Conservation (phyloP, 345 rosid genomes). For the Hibiscus trionum region DNA sequence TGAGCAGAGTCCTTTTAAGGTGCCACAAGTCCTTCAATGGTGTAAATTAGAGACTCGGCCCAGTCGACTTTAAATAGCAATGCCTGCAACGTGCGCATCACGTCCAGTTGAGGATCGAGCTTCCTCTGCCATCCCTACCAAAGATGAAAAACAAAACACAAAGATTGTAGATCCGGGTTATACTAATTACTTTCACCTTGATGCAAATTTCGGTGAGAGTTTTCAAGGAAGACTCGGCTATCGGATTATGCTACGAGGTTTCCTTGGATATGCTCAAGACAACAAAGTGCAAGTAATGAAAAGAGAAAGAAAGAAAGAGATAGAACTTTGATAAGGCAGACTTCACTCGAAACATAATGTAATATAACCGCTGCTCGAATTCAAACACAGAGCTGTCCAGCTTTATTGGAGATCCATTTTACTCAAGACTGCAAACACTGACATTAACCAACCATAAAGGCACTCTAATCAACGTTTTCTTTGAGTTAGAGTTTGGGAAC, state of each 20-base stretch:
- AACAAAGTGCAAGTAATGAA: no score
- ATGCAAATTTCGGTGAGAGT: neutral
- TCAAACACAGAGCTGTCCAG: neutral
- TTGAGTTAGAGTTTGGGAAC: neutral
- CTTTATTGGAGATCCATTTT: neutral
- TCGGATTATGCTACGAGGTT: no score
- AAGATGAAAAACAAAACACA: neutral
- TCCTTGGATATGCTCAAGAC: no score
- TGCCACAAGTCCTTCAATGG: conserved; percentile 93
- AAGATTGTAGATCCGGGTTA: neutral
- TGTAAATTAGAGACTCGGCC: conserved; percentile 93
- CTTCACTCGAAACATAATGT: no score
- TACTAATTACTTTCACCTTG: neutral
- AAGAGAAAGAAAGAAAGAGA: no score
- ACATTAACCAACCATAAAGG: neutral
- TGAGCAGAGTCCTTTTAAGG: conserved; percentile 33
- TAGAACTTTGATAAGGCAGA: no score
- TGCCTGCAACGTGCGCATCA: conserved; percentile 84
- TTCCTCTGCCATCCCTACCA: conserved; percentile 96
- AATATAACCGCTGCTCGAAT: neutral
- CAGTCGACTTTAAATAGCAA: conserved; percentile 81
- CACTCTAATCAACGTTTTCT: neutral
- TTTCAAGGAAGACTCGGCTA: no score
- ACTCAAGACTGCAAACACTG: neutral
- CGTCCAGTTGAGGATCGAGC: conserved; percentile 81